Conservation (phyloP, 2,329 filamentous ascomycete genomes). For the Aspergillus brasiliensis region DNA sequence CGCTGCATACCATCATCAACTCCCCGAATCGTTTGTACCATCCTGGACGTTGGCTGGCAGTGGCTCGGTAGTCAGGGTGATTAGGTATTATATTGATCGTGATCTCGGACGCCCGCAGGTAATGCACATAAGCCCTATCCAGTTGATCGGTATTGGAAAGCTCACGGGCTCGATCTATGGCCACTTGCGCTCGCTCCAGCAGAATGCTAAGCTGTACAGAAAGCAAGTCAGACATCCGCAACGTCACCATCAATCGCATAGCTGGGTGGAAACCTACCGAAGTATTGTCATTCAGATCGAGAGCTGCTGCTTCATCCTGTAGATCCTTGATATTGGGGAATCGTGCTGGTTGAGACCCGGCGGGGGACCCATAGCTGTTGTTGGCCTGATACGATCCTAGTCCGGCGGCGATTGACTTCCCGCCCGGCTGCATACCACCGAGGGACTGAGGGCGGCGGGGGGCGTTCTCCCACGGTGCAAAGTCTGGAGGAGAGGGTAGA, state of each 20-base stretch:
- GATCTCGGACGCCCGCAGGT: slow-evolving; percentile 78
- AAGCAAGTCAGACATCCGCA: slow-evolving; percentile 18
- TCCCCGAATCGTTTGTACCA: slow-evolving; percentile 54
- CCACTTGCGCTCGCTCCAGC: slow-evolving; percentile 38
- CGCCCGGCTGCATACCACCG: slow-evolving; percentile 33
- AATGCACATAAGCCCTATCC: slow-evolving; percentile 79
- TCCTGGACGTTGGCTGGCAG: slow-evolving; percentile 58
- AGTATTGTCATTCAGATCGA: slow-evolving; percentile 35
- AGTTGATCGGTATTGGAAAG: slow-evolving; percentile 46
- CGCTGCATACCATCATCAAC: slow-evolving; percentile 48
- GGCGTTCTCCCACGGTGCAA: slow-evolving; percentile 35
- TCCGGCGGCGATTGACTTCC: slow-evolving; percentile 25
- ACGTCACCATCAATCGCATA: background rate
- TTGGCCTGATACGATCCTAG: slow-evolving; percentile 27
- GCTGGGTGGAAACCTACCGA: slow-evolving; percentile 29
- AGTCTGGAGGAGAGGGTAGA: slow-evolving; percentile 38
- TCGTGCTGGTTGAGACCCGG: slow-evolving; percentile 25
- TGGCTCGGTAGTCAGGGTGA: slow-evolving; percentile 71
- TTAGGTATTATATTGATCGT: slow-evolving; percentile 73
- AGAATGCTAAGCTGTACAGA: slow-evolving; percentile 36
- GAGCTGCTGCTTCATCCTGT: slow-evolving; percentile 40
- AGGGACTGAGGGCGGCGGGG: slow-evolving; percentile 28
- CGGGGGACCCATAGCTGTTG: slow-evolving; percentile 19
- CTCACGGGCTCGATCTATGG: slow-evolving; percentile 36
- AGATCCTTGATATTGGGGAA: slow-evolving; percentile 46